Conservation (phyloP, 2,329 filamentous ascomycete genomes). For the Aspergillus fijiensis region DNA sequence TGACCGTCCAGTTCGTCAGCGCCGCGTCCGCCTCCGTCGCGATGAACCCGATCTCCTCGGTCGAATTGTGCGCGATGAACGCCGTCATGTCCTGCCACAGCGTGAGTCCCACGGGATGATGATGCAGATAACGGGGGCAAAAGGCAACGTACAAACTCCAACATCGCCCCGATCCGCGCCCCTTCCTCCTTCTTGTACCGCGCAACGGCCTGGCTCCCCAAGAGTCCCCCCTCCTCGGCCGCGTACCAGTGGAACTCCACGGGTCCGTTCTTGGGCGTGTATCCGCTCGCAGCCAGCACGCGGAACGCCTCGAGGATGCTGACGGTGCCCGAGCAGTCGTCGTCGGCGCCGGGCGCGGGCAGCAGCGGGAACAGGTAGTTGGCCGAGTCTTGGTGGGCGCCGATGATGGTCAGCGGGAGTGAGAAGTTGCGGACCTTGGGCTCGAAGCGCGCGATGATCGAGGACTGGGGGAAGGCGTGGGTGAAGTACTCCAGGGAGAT, state of each 20-base stretch:
- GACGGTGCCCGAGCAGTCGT: constrained; percentile 5
- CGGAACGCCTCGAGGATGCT: constrained; percentile 7
- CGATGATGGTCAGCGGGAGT: background rate
- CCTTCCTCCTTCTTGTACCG: constrained; percentile 4
- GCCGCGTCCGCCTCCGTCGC: constrained; percentile 1
- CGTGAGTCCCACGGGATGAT: background rate
- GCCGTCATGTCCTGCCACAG: constrained; percentile 1
- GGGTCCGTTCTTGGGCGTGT: background rate
- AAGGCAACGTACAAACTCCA: constrained; percentile 1
- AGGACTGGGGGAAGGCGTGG: constrained; percentile 2
- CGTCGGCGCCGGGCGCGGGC: constrained; percentile 2
- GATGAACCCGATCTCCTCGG: constrained; percentile 3
- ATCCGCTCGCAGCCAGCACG: background rate
- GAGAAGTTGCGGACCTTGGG: constrained; percentile 7
- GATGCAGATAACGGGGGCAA: no score
- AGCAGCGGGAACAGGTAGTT: constrained; percentile 6
- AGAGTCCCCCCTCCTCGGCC: constrained; percentile 1
- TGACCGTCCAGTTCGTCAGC: constrained; percentile 1
- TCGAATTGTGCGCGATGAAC: constrained; percentile 2
- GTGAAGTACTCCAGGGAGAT: constrained; percentile 9
- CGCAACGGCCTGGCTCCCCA: constrained; percentile 4
- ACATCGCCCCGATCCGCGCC: constrained; percentile 1
- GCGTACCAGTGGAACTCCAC: constrained; percentile 7
- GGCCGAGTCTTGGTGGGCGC: constrained; percentile 5
- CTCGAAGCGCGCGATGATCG: constrained; percentile 5